phyloP scores from a whole-genome alignment of 805 yeast species.

The Blastobotrys chiropterorum region DNA sequence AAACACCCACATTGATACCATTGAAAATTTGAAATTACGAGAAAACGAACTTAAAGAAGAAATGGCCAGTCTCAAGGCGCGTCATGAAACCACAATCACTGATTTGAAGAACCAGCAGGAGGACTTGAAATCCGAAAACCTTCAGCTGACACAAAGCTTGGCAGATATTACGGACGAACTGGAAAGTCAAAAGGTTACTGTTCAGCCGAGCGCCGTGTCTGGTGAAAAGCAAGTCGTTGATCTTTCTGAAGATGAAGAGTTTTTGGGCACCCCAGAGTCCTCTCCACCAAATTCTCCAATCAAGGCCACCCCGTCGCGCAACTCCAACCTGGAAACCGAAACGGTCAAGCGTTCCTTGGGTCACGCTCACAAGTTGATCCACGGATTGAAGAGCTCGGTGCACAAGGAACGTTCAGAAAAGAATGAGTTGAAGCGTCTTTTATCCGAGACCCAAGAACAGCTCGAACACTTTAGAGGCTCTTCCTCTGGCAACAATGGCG shows the following conservation, averaged over 20 bases:
- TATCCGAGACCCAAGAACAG: constrained; percentile 25
- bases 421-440: constrained; percentile 30
- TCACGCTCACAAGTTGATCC: constrained; percentile 57
- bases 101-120: constrained; percentile 19
- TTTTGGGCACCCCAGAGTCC: constrained; percentile 23
- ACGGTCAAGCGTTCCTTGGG: constrained; percentile 57
- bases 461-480: constrained; percentile 13
- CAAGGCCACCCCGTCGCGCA: constrained; percentile 28
- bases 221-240: neutral
- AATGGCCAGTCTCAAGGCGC: constrained; percentile 17
- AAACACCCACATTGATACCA: constrained; percentile 22
- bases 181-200: constrained; percentile 1
- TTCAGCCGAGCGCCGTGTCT: constrained; percentile 4
- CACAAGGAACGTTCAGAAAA: constrained; percentile 41
- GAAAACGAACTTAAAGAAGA: constrained; percentile 26
- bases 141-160: constrained; percentile 15
- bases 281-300: constrained; percentile 32
- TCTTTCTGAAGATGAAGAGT: constrained; percentile 10
- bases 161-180: constrained; percentile 21
- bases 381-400: constrained; percentile 49
- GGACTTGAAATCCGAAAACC: constrained; percentile 23
- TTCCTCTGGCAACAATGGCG: neutral
- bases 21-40: constrained; percentile 26
- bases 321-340: constrained; percentile 49
- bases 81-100: constrained; percentile 23